These are phyloP conservation scores for Lizanozyma gosingica DNA, from an alignment of 1,139 yeast species.

Conservation along the genomic window DNA sequence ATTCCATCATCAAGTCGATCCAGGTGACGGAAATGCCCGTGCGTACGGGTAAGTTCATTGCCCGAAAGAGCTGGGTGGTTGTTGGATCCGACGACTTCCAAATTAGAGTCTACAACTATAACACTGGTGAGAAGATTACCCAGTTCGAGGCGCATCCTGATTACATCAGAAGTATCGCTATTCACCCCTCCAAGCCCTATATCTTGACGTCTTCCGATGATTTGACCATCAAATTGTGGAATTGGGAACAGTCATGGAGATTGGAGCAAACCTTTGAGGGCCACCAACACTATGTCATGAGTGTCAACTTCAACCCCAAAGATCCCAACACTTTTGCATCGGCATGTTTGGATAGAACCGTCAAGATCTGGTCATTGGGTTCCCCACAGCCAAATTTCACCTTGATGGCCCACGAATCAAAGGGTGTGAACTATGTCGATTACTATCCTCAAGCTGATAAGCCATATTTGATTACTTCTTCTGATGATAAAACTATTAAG, in stretches of 20 bases:
- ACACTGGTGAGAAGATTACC: conserved; percentile 86
- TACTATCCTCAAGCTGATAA: conserved; percentile 96
- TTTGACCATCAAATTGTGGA: conserved; percentile 87
- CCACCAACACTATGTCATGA: conserved; percentile 93
- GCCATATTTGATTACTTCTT: conserved; percentile 87
- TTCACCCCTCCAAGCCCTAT: conserved; percentile 89
- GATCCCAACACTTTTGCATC: conserved; percentile 97
- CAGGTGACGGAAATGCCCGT: conserved; percentile 94
- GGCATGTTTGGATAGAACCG: conserved; percentile 92
- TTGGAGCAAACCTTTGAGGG: conserved; percentile 89
- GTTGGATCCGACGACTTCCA: conserved; percentile 96
- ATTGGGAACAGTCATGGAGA: conserved; percentile 93
- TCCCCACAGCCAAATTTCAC: conserved; percentile 88
- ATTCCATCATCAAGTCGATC: conserved; percentile 50
- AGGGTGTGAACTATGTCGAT: conserved; percentile 93
- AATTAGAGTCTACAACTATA: conserved; percentile 85
- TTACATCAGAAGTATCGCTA: conserved; percentile 85
- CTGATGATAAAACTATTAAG: conserved; percentile 86
- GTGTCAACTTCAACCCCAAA: conserved; percentile 90
- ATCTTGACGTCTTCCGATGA: conserved; percentile 89
- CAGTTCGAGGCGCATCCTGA: conserved; percentile 99
- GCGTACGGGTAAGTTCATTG: conserved; percentile 89
- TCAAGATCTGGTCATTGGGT: conserved; percentile 94
- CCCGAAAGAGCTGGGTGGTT: conserved; percentile 95
- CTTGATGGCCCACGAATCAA: conserved; percentile 79